phyloP scores from a whole-genome alignment of 2,329 filamentous ascomycete species.

The Cordyceps cateniannulata region DNA sequence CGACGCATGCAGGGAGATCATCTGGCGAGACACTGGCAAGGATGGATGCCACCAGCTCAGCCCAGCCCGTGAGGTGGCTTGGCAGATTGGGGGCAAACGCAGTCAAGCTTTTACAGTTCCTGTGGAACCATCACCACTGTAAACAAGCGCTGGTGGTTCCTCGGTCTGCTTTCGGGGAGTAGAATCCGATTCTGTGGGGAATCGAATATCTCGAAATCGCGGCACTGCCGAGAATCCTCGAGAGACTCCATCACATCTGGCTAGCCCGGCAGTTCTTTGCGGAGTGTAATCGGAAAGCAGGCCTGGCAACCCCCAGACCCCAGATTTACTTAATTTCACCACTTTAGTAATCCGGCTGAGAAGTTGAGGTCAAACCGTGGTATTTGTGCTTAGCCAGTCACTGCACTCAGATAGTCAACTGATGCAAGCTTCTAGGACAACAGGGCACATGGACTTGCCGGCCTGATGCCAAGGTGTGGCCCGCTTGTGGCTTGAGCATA shows the following conservation, averaged over 20 bases:
- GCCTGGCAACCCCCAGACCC: too few relatives aligned
- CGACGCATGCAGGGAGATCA: background rate
- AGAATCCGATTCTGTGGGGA: background rate
- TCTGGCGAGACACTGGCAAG: background rate
- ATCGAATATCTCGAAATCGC: background rate
- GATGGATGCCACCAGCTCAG: background rate
- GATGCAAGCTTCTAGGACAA: background rate
- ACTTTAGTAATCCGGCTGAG: too few relatives aligned
- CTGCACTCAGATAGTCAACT: background rate
- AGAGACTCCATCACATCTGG: too few relatives aligned
- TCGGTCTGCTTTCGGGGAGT: background rate
- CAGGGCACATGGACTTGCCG: background rate
- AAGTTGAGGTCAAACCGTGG: background rate
- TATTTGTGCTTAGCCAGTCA: background rate
- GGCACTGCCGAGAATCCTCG: background rate
- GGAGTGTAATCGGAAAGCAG: too few relatives aligned
- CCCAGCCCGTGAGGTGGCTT: background rate
- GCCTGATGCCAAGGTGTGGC: background rate
- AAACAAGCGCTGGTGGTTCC: background rate
- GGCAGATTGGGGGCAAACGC: background rate
- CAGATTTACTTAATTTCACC: too few relatives aligned
- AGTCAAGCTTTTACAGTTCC: background rate
- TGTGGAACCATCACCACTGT: background rate
- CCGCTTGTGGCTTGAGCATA: constrained; percentile 5
- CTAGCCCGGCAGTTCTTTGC: too few relatives aligned